Base-by-base conservation (phyloP, 1,284 basidiomycete genomes). In the Marasmius sp. region DNA sequence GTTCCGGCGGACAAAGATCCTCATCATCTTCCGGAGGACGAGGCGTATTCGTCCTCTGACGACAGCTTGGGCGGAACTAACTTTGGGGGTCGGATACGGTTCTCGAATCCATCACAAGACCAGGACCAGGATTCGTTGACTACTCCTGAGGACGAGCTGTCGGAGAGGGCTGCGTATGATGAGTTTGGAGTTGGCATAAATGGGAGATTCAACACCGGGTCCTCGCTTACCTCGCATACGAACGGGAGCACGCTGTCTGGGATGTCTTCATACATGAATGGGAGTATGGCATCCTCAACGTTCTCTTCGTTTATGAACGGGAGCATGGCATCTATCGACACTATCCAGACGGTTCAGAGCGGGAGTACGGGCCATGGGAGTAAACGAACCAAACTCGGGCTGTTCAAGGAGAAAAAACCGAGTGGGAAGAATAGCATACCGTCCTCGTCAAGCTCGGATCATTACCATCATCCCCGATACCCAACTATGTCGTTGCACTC, bases 21-120 rank as follows among this genome's bases (percentile, higher is more conserved):
- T 47, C 45, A 47, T n/a, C 45, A 20, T 8, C 9, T 20, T n/a
- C 9, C 63, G 1, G 69, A 66, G 1, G 72, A 67, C 2, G 68
- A 68, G 16, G 57, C n/a, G 6, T 60, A 70, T 33, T 71, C 71
- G 27, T 62, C 66, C 11, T 73, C 71, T 34, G 76, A 65, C 33
- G 75, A 64, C 36, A 56, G 43, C 34, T 43, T 36, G 49, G 27
- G 59, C 43, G 58, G 37, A 20, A 27, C 43, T 11, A 45, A 41
- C 14, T 57, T 14, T 43, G 53, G 51, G 10, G 38, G 51, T 10
- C 53, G 37, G 10, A 16, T 56, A 20, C 18, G 20, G 20, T 55
- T 60, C 39, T 12, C 12, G 9, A 48, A 45, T 36, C 43, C 1
- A 27, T 5, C 2, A 14, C 27, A 48, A 38, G 18, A 58, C 20